Evolutionary conservation across 2,329 filamentous ascomycete species (phyloP).

Genomic region (Fusarium subglutinans): DNA sequence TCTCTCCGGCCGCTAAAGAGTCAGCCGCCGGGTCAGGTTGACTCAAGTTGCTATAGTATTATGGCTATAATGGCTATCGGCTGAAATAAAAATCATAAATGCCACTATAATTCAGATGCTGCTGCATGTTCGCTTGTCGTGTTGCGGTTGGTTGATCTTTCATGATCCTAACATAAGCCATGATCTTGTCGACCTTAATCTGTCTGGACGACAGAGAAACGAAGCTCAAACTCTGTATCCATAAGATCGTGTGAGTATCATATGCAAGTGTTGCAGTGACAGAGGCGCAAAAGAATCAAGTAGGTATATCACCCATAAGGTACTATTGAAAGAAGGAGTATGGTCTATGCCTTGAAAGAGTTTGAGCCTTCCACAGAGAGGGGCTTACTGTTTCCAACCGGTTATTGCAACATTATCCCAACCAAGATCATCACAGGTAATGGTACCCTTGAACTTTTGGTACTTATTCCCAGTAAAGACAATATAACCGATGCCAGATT

Average conservation of each 20-base stretch:
- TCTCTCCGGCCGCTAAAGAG: neutral
- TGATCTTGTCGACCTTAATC: too few species aligned
- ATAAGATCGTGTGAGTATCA: too few species aligned
- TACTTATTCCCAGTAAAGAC: constrained; percentile 14
- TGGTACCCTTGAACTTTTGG: neutral
- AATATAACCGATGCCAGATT: constrained; percentile 10
- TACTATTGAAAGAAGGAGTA: neutral
- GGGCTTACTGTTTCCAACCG: neutral
- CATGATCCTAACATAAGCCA: too few species aligned
- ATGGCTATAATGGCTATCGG: neutral
- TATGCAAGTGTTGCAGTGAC: too few species aligned
- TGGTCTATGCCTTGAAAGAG: neutral
- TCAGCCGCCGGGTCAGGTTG: neutral
- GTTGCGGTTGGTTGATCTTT: neutral
- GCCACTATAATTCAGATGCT: neutral
- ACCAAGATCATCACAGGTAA: neutral
- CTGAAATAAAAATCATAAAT: neutral
- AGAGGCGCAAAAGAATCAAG: too few species aligned
- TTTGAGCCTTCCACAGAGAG: neutral
- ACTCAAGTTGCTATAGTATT: too few species aligned
- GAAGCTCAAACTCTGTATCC: neutral
- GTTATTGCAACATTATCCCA: neutral
- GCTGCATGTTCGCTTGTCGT: neutral
- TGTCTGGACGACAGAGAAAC: neutral
- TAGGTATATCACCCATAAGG: too few species aligned